Base-by-base conservation (phyloP, 352 stramenopile species). In the Saprolegnia parasitica region DNA sequence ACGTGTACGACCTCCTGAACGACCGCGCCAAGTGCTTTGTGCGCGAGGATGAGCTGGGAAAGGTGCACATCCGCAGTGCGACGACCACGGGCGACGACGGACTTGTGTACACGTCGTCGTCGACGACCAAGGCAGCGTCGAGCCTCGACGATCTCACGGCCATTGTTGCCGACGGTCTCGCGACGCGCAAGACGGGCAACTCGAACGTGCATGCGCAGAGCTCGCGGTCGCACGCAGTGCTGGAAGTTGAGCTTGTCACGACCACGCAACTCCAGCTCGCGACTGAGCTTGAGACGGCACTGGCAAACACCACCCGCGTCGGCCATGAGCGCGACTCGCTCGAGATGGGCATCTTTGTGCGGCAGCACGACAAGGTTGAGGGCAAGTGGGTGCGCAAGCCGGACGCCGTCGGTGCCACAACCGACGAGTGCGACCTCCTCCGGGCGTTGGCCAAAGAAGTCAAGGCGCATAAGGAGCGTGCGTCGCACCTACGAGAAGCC, bases 211-310 rank as follows among this genome's bases (percentile, higher is more conserved):
- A 87, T 60, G 24, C 57, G 8, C 76, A 80, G 55, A 86, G 78
- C 58, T 83, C 75, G 40, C 76, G 78, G 5, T 87, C 78, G 4
- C 78, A 85, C 60, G 80, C 78, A 0, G 72, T 87, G 2, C 49
- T 87, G 0, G 80, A 87, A 71, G 55, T 87, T 21, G 80, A 87
- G 56, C 73, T 87, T 37, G 80, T 87, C 57, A 83, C 80, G 6
- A 75, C 9, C 71, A n/a, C n/a, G n/a, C n/a, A n/a, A n/a, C n/a
- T 21, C 56, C 0, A 70, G 70, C 75, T 42, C 42, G 82, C 4
- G 76, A 63, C 0, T 47, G 74, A 5, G 73, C 77, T 23, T 55
- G 81, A 39, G 72, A 75, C 9, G 71, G 52, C 9, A 75, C 83
- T 76, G 80, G 5, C 84, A 87, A 62, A 74, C 74, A 16, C 78